phyloP scores from a whole-genome alignment of 805 yeast species.

The Monosporozyma aquatica region DNA sequence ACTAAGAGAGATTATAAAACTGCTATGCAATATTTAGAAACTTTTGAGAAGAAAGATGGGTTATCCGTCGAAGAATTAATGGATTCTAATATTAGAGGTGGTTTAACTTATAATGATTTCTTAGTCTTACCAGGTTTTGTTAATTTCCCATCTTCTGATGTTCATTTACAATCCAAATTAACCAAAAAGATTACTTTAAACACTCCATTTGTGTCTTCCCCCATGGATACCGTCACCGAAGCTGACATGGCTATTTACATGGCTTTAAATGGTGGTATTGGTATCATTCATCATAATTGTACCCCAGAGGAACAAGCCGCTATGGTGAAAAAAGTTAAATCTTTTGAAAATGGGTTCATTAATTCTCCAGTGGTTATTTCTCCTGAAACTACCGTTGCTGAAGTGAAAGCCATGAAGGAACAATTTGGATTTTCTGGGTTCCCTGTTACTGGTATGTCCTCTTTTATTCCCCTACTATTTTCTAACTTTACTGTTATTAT shows the following conservation, averaged over 20 bases:
- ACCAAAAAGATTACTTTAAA: conserved; percentile 87
- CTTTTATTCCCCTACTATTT: conserved; percentile 9
- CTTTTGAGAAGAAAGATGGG: conserved; percentile 74
- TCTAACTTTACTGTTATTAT: conserved; percentile 2
- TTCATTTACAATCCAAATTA: conserved; percentile 72
- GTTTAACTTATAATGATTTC: conserved; percentile 95
- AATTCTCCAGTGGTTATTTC: conserved; percentile 83
- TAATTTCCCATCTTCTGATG: conserved; percentile 72
- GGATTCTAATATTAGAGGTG: conserved; percentile 88
- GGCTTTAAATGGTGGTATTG: conserved; percentile 98
- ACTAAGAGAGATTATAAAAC: conserved; percentile 37
- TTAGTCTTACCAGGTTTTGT: conserved; percentile 92
- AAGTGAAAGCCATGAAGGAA: conserved; percentile 62
- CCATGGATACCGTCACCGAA: conserved; percentile 99
- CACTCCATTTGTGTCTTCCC: conserved; percentile 94
- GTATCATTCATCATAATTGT: conserved; percentile 97
- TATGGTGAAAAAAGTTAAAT: conserved; percentile 95
- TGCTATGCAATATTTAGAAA: conserved; percentile 59
- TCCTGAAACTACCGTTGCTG: conserved; percentile 69
- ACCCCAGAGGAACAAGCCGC: conserved; percentile 95
- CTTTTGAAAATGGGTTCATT: conserved; percentile 95
- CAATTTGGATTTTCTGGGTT: conserved; percentile 88
- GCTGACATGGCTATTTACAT: conserved; percentile 94
- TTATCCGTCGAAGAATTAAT: conserved; percentile 72
- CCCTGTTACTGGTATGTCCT: conserved; percentile 97